Base-by-base conservation (phyloP, 2,329 filamentous ascomycete species). In the Leptosphaerulina australis region DNA sequence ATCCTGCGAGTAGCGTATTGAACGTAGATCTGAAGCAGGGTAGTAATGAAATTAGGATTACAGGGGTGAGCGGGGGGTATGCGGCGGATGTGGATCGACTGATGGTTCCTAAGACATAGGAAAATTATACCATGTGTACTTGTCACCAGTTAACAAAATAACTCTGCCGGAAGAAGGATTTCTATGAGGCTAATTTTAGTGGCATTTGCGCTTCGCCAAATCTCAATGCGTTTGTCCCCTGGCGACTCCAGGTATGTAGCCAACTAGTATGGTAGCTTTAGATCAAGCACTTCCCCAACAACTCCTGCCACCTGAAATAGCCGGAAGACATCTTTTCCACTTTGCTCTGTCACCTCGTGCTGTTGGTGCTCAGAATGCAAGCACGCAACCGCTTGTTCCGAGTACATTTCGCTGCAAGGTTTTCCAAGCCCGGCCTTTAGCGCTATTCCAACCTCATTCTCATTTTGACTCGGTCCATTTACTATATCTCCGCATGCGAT, bases 61-160 rank as follows among this genome's bases (percentile, higher is more conserved):
- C 85, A 44, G 72, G 74, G 44, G 70, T 72, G 0, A 73, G 81
- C 46, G 74, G 8, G 49, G 76, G 69, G 26, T 77, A 63, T 77
- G 81, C 76, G 0, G 79, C 81, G 0, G 79, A 81, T 75, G 68
- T 84, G 11, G 82, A 85, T 68, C 68, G 77, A 5, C 45, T 85
- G 34, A 74, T 84, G 65, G 79, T 84, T 0, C 81, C 82, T 3
- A 61, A 70, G n/a, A 73, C 69, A 26, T 75, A 53, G 44, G n/a
- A 12, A 25, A 4, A 17, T 5, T n/a, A n/a, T 15, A 33, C 1
- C 21, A 25, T 18, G 25, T 11, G 18, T 18, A 35, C 5, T 18
- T 4, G 3, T 34, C 30, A n/a, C n/a, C n/a, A n/a, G n/a, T n/a
- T n/a, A n/a, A n/a, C n/a, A n/a, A n/a, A n/a, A n/a, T n/a, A n/a